phyloP scores from a whole-genome alignment of 108 stramenopile species.

The Aurantiochytrium sp. region DNA sequence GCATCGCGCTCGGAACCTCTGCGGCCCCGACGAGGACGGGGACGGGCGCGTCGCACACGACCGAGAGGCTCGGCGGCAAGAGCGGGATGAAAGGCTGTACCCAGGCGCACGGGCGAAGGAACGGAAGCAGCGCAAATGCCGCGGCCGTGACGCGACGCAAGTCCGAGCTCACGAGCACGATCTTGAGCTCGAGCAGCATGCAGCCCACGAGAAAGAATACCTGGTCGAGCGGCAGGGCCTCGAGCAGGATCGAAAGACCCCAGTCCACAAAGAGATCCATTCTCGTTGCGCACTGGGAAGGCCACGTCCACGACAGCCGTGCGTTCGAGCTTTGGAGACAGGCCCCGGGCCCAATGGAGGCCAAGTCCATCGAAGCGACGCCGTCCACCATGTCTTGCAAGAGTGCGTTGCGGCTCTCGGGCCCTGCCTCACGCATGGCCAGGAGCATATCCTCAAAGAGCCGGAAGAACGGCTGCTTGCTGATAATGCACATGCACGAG shows the following conservation, averaged over 20 bases:
- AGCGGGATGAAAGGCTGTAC: conserved; percentile 22
- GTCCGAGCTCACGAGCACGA: not conserved
- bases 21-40: not conserved
- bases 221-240: not conserved
- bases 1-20: not conserved
- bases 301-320: not conserved
- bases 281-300: not conserved
- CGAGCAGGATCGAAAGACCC: not conserved
- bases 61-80: not conserved
- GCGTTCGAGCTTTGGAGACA: not conserved
- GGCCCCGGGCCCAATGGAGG: not conserved
- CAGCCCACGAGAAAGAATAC: not conserved
- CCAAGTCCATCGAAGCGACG: not conserved
- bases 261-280: not conserved
- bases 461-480: not conserved
- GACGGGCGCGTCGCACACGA: not conserved
- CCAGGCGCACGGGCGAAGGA: not conserved
- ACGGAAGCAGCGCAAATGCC: not conserved
- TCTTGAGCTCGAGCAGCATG: not conserved
- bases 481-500: not conserved
- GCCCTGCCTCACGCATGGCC: not conserved
- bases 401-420: not conserved
- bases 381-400: not conserved
- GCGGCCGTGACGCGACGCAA: not conserved
- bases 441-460: not conserved